Evolutionary conservation across 805 yeast species (phyloP), one percentile per base, ranked within the genome.

Genomic region (Ogataea haglerorum): DNA sequence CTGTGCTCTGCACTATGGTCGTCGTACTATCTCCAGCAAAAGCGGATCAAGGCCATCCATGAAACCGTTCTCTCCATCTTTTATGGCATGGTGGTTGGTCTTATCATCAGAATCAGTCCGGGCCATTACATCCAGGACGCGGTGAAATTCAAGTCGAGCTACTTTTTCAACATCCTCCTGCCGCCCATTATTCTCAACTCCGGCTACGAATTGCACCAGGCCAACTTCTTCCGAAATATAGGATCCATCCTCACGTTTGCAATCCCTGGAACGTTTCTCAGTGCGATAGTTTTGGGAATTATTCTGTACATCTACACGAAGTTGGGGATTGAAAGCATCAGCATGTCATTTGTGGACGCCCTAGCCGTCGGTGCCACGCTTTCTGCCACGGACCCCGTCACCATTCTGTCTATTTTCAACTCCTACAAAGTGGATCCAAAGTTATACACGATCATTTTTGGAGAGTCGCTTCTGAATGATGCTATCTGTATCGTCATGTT

Each of bases 401-500:
- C 99, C 1, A 91, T 93, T 56, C 68, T 93, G 52, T 89, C 98
- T 10, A 93, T 93, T 45, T 93, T 93, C 72, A 93, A 91, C 60
- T 93, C 98, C 10, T 93, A 93, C 67, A 90, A 91, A 64, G 99
- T 93, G 25, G 99, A 93, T 63, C 99, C 99, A 9, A 93, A 95
- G 63, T 71, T 93, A 34, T 93, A 95, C 68, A 95, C 99, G 18
- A 89, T 93, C 47, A 95, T 93, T 48, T 91, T 93, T 62, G 99
- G 99, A 36, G 99, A 93, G 65, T 86, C 96, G 4, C 69, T 93
- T 44, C 69, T 93, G 48, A 93, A 93, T 61, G 99, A 93, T 68
- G 99, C 99, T 26, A 95, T 93, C 45, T 89, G 97, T 50, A 93
- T 93, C 60, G 99, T 93, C 53, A 91, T 93, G 95, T 93, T 93